Percentiles rank a stretch among this genome's conserved stretches.
Evolutionary conservation across 139 green algal species (phyloP).

Genomic region (Ulvella scutata): DNA sequence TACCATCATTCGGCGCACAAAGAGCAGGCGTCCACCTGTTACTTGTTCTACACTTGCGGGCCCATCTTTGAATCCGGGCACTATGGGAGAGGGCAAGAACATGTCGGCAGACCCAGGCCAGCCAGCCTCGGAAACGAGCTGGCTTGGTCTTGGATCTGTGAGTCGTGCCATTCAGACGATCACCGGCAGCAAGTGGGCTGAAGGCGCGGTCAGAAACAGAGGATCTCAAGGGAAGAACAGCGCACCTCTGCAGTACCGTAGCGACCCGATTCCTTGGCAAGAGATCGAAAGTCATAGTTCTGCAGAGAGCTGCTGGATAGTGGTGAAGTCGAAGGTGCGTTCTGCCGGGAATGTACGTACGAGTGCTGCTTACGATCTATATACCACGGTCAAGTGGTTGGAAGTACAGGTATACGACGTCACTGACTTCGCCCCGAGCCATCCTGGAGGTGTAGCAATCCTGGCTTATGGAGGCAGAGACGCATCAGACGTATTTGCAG

Average conservation of each 20-base stretch:
- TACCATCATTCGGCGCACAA: no score
- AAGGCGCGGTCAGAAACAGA: not conserved
- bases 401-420: constrained; percentile 45
- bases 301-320: constrained; percentile 13
- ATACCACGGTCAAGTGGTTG: no score
- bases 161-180: not conserved
- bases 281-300: not conserved
- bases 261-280: not conserved
- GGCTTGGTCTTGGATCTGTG: not conserved
- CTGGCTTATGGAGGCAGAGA: constrained; percentile 37
- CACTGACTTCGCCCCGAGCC: constrained; percentile 19
- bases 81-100: not conserved
- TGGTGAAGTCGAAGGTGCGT: constrained; percentile 13
- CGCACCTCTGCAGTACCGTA: not conserved
- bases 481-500: constrained; percentile 45
- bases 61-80: not conserved
- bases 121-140: not conserved
- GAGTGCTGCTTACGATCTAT: not conserved
- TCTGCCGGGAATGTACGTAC: not conserved
- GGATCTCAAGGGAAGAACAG: not conserved
- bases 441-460: constrained; percentile 47
- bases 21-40: not conserved
- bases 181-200: not conserved
- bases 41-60: not conserved
- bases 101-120: not conserved